Conservation (phyloP, 2,329 filamentous ascomycete genomes). For the Cladophialophora chaetospira region DNA sequence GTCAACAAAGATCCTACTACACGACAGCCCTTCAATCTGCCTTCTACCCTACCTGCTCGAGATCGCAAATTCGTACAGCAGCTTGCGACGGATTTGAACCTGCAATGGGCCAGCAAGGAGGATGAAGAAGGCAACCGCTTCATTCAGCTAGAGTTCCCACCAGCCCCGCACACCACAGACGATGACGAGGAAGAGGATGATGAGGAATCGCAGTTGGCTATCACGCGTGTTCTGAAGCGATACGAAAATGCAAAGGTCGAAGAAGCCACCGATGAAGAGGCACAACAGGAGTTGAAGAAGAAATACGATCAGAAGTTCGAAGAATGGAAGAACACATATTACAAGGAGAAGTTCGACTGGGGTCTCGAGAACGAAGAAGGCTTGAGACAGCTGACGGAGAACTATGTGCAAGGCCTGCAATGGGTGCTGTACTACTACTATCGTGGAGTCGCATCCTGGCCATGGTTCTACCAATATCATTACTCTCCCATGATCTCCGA, state of each 20-base stretch:
- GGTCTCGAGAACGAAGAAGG: constrained; percentile 76
- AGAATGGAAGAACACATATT: constrained; percentile 94
- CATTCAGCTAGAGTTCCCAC: constrained; percentile 63
- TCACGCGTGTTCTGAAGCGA: constrained; percentile 80
- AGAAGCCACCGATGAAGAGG: constrained; percentile 76
- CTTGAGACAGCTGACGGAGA: constrained; percentile 80
- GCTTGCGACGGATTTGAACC: constrained; percentile 68
- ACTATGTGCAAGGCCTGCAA: constrained; percentile 95
- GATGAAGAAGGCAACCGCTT: constrained; percentile 68
- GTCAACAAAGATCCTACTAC: constrained; percentile 52
- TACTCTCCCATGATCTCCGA: constrained; percentile 98
- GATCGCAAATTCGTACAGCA: constrained; percentile 94
- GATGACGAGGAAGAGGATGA: constrained; percentile 80
- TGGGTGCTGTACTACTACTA: constrained; percentile 99
- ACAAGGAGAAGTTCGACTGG: constrained; percentile 89
- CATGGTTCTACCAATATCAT: constrained; percentile 96
- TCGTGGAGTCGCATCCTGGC: constrained; percentile 94
- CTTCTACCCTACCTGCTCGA: constrained; percentile 70
- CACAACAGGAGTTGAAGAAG: constrained; percentile 74
- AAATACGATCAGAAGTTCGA: constrained; percentile 89
- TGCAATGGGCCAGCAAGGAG: constrained; percentile 66
- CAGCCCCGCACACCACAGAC: constrained; percentile 41
- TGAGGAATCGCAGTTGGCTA: constrained; percentile 79
- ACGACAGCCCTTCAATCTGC: constrained; percentile 67
- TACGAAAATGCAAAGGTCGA: constrained; percentile 89